These are phyloP conservation scores for Amoebophrya sp. DNA, from an alignment of 169 alveolate species.

Conservation along the genomic window DNA sequence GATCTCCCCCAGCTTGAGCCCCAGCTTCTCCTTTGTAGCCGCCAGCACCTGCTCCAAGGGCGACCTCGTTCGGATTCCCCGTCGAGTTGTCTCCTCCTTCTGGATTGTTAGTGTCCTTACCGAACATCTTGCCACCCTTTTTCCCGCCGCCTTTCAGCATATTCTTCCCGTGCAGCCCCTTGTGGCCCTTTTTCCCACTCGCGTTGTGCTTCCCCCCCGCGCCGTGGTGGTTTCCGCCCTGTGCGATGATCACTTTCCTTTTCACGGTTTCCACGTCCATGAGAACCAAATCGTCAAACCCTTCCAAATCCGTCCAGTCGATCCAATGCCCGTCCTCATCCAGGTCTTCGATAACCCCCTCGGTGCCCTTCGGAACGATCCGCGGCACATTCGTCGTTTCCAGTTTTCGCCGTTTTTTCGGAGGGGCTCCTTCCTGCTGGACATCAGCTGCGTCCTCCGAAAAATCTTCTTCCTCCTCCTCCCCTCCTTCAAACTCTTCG, in stretches of 20 bases:
- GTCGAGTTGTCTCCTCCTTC: too few species aligned
- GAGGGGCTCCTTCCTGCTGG: neutral
- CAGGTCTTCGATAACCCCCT: neutral
- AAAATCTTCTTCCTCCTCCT: neutral
- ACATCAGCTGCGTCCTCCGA: too few species aligned
- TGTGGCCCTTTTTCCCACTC: neutral
- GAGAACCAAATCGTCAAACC: neutral
- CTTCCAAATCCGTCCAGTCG: neutral
- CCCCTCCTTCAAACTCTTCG: neutral
- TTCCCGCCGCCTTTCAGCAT: neutral
- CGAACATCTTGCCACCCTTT: neutral
- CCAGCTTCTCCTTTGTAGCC: too few species aligned
- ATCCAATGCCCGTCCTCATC: slow-evolving; percentile 3
- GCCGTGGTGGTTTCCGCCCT: neutral
- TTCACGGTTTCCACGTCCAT: neutral
- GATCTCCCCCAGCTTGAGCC: too few species aligned
- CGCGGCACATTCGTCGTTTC: neutral
- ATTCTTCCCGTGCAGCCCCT: neutral
- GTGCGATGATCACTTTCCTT: neutral
- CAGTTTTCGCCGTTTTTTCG: neutral
- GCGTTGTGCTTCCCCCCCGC: neutral
- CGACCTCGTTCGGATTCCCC: too few species aligned
- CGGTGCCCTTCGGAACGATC: neutral
- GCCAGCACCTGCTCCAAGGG: too few species aligned
- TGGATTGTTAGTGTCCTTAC: neutral